Percentiles rank a stretch among this genome's conserved stretches.
Evolutionary conservation across 129 eudicot species (phyloP).

Genomic region (Solidago caesia): DNA sequence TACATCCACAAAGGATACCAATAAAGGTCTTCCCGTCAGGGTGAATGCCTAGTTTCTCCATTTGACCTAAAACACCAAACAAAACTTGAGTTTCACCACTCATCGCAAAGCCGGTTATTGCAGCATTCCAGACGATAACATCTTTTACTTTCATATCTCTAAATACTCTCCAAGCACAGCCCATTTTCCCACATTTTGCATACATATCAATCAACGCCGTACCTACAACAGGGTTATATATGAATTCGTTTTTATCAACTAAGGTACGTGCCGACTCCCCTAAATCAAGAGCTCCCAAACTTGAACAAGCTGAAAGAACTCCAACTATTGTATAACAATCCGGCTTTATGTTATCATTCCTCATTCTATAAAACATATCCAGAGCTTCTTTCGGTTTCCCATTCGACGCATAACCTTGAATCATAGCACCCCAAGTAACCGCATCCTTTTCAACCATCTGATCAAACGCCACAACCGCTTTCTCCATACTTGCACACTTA

Average conservation of each 20-base stretch:
- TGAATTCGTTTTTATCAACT: constrained; percentile 48
- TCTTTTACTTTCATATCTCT: constrained; percentile 64
- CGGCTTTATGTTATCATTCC: constrained; percentile 39
- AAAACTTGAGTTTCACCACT: constrained; percentile 58
- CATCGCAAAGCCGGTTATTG: constrained; percentile 70
- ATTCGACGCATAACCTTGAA: constrained; percentile 83
- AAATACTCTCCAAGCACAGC: constrained; percentile 61
- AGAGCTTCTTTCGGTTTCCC: constrained; percentile 80
- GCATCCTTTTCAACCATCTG: constrained; percentile 73
- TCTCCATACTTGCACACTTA: constrained; percentile 65
- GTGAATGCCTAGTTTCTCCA: constrained; percentile 53
- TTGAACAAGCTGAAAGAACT: constrained; percentile 78
- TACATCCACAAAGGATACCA: constrained; percentile 83
- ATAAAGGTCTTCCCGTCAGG: constrained; percentile 78
- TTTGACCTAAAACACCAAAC: constrained; percentile 54
- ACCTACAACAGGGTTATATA: constrained; percentile 67
- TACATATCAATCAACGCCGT: constrained; percentile 86
- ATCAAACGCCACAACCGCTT: constrained; percentile 59
- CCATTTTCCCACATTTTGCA: constrained; percentile 75
- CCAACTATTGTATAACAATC: constrained; percentile 78
- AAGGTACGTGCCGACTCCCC: constrained; percentile 70
- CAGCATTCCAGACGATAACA: constrained; percentile 73
- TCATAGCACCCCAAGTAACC: constrained; percentile 86
- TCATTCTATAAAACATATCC: constrained; percentile 63
- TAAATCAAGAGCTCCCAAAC: constrained; percentile 71